Evolutionary conservation across 352 stramenopile species (phyloP), one percentile per base, ranked within the genome.

Genomic region (Pythium aristosporum): DNA sequence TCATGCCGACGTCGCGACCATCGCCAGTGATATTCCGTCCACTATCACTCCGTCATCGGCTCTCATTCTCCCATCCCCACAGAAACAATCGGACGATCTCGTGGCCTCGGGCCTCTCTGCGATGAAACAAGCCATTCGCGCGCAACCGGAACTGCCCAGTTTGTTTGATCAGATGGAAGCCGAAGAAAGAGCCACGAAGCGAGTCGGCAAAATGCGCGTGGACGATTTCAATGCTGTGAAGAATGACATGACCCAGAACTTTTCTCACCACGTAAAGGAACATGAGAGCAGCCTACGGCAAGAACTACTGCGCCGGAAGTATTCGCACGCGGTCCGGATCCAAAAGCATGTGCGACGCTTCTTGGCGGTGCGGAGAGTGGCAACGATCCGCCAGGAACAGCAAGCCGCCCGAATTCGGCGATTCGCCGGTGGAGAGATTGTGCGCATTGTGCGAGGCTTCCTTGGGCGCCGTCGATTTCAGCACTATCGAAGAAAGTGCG

Each of bases 81-180:
- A 18, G 12, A 50, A 32, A 4, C 20, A 34, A 37, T 51, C 67
- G 30, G 48, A 23, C 11, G 58, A 67, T 34, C 28, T 71, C 43
- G 28, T 67, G 20, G 43, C 75, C 49, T 60, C 68, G 9, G 64
- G 62, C n/a, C 23, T 73, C 2, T 48, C 76, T 16, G 66, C 64
- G 48, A 72, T 74, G 49, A 71, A 71, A 20, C 57, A 78, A n/a
- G 68, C 72, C 25, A 71, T 85, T 51, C 74, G 57, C 34, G 41
- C 57, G 12, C 57, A 76, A 25, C 69, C 77, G 5, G 76, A 89
- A 10, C 76, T 94, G 1, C 78, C 83, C 13, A 92, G 82, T 43
- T 49, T 96, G 48, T 92, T 95, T 44, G 82, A 88, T 41, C 69
- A 91, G 41, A 80, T 96, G 25, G 84, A 94, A 58, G 82, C 77